phyloP scores from a whole-genome alignment of 805 yeast genomes.

The Saturnispora dispora region DNA sequence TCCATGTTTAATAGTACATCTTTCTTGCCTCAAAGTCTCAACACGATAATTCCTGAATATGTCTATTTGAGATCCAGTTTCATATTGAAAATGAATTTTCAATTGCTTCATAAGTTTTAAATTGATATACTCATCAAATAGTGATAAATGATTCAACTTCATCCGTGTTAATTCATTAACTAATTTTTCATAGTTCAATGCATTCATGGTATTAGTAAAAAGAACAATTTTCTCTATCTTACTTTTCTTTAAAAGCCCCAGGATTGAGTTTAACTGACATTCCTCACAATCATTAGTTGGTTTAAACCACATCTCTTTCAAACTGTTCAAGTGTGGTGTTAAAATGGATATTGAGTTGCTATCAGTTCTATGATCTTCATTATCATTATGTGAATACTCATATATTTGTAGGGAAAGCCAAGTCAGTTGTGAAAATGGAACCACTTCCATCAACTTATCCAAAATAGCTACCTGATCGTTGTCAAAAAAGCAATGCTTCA shows the following conservation, averaged over 20 bases:
- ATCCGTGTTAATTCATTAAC: slow-evolving; percentile 5
- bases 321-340: slow-evolving; percentile 13
- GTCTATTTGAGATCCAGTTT: slow-evolving; percentile 16
- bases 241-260: slow-evolving; percentile 1
- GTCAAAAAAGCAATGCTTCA: slow-evolving; percentile 21
- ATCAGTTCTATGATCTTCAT: neutral
- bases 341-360: slow-evolving; percentile 12
- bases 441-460: slow-evolving; percentile 31
- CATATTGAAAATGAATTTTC: slow-evolving; percentile 21
- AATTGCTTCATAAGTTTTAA: slow-evolving; percentile 15
- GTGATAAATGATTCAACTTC: slow-evolving; percentile 12
- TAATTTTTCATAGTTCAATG: slow-evolving; percentile 9
- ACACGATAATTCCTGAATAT: slow-evolving; percentile 14
- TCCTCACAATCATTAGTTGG: slow-evolving; percentile 22
- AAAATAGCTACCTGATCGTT: slow-evolving; percentile 13
- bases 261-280: slow-evolving; percentile 20
- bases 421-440: slow-evolving; percentile 21
- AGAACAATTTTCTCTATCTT: slow-evolving; percentile 11
- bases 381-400: slow-evolving; percentile 22
- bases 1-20: slow-evolving; percentile 12
- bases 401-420: slow-evolving; percentile 16
- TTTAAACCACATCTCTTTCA: slow-evolving; percentile 17
- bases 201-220: slow-evolving; percentile 16
- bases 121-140: slow-evolving; percentile 20
- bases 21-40: slow-evolving; percentile 17